These are phyloP conservation scores for Myxozyma monticola DNA, from an alignment of 805 yeast genomes.

Conservation along the genomic window DNA sequence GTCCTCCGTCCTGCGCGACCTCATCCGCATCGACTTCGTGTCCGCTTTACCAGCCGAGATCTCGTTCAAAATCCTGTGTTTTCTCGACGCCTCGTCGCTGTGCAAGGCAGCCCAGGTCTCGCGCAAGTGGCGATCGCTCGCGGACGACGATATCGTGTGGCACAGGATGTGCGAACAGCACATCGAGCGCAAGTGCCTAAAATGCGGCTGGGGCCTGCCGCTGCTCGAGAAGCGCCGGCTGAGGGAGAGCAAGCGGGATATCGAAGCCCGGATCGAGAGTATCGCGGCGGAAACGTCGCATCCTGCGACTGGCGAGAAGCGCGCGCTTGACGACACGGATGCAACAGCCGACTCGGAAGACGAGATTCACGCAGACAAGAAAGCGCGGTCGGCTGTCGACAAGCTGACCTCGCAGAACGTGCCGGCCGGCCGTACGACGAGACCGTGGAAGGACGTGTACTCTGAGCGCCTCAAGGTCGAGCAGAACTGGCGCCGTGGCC, in stretches of 20 bases:
- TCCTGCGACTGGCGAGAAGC: constrained; percentile 4
- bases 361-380: constrained; percentile 5
- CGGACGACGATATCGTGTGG: constrained; percentile 98
- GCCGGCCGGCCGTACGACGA: constrained; percentile 40
- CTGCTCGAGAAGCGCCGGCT: constrained; percentile 73
- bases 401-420: constrained; percentile 18
- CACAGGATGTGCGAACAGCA: constrained; percentile 98
- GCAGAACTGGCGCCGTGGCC: constrained; percentile 90
- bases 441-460: constrained; percentile 97
- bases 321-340: constrained; percentile 5
- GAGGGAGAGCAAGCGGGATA: constrained; percentile 34
- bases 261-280: constrained; percentile 18
- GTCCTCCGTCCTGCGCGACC: constrained; percentile 70
- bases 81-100: constrained; percentile 87
- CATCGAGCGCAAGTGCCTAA: constrained; percentile 94
- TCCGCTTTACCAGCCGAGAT: constrained; percentile 82
- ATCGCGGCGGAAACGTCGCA: constrained; percentile 4
- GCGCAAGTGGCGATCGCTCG: constrained; percentile 78
- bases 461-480: constrained; percentile 89
- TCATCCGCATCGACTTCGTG: constrained; percentile 87
- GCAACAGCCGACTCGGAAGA: neutral
- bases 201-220: constrained; percentile 99
- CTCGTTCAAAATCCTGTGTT: constrained; percentile 79
- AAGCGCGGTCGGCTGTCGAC: constrained; percentile 11
- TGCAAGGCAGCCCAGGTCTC: constrained; percentile 94